Evolutionary conservation across 495 filamentous ascomycete genomes (phyloP).

Genomic region (Hypoxylon crocopeplum): DNA sequence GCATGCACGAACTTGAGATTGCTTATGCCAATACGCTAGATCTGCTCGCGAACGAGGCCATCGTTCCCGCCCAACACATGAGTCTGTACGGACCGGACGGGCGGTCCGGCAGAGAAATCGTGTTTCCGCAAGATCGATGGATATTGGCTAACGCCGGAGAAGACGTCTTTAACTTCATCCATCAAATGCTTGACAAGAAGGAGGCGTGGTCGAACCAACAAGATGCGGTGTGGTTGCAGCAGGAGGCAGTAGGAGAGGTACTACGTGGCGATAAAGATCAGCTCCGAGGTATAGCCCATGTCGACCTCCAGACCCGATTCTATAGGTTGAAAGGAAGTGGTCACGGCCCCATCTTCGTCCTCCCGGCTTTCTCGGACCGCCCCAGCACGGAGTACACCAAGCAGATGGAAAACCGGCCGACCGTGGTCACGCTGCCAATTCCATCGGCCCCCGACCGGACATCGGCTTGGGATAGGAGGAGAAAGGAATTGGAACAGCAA

Average conservation of each 20-base stretch:
- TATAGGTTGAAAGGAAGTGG: slow-evolving; percentile 54
- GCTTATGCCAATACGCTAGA: slow-evolving; percentile 55
- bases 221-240: slow-evolving; percentile 29
- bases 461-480: slow-evolving; percentile 46
- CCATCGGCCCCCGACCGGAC: slow-evolving; percentile 43
- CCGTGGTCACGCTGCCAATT: slow-evolving; percentile 49
- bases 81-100: slow-evolving; percentile 45
- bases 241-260: slow-evolving; percentile 44
- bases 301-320: slow-evolving; percentile 54
- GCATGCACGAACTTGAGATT: slow-evolving; percentile 59
- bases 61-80: slow-evolving; percentile 51
- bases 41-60: slow-evolving; percentile 54
- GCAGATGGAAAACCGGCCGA: slow-evolving; percentile 51
- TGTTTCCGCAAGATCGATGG: slow-evolving; percentile 59
- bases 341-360: slow-evolving; percentile 52
- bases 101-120: slow-evolving; percentile 47
- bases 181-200: slow-evolving; percentile 52
- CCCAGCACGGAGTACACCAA: slow-evolving; percentile 49
- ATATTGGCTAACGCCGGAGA: slow-evolving; percentile 59
- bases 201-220: slow-evolving; percentile 43
- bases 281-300: slow-evolving; percentile 49
- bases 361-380: slow-evolving; percentile 55
- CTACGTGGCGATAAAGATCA: slow-evolving; percentile 18
- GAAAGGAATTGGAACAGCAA: slow-evolving; percentile 26
- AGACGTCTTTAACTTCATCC: slow-evolving; percentile 52